A percentile compares a stretch with the other conserved stretches of the same genome.
These are phyloP conservation scores for Ochetophila trinervis DNA, from an alignment of 306 rosid genomes.

Conservation along the genomic window DNA sequence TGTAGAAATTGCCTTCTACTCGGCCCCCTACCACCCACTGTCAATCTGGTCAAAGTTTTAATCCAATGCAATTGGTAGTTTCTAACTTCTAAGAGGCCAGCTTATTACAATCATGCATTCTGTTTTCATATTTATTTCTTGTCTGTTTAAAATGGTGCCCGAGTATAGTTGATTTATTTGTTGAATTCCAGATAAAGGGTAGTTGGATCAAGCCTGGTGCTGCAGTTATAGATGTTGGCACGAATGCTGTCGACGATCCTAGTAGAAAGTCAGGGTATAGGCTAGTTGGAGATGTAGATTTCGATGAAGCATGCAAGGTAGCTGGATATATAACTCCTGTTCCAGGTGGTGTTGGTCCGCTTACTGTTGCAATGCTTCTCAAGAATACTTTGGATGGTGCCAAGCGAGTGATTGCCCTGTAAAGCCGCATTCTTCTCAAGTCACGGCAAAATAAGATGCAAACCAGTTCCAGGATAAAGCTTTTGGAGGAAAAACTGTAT, in stretches of 20 bases:
- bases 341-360: constrained; percentile 95
- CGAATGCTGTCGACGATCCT: constrained; percentile 76
- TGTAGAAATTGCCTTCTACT: no score
- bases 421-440: constrained; percentile 12
- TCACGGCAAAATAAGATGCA: constrained; percentile 10
- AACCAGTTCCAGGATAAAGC: not conserved
- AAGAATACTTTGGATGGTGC: constrained; percentile 85
- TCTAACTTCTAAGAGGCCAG: not conserved
- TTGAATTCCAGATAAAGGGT: constrained; percentile 60
- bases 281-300: constrained; percentile 92
- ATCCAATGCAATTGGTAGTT: not conserved
- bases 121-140: not conserved
- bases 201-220: constrained; percentile 82
- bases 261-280: constrained; percentile 77
- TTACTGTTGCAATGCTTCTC: constrained; percentile 90
- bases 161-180: not conserved
- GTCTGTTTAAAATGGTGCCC: no score
- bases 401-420: constrained; percentile 49
- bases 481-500: not conserved
- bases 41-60: not conserved
- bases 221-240: constrained; percentile 89
- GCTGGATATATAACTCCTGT: constrained; percentile 93
- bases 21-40: not conserved
- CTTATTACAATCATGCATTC: not conserved
- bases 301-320: constrained; percentile 71